Evolutionary conservation across 2,329 filamentous ascomycete species (phyloP), one percentile per base, ranked within the genome.

Genomic region (Hypoxylon sp.): DNA sequence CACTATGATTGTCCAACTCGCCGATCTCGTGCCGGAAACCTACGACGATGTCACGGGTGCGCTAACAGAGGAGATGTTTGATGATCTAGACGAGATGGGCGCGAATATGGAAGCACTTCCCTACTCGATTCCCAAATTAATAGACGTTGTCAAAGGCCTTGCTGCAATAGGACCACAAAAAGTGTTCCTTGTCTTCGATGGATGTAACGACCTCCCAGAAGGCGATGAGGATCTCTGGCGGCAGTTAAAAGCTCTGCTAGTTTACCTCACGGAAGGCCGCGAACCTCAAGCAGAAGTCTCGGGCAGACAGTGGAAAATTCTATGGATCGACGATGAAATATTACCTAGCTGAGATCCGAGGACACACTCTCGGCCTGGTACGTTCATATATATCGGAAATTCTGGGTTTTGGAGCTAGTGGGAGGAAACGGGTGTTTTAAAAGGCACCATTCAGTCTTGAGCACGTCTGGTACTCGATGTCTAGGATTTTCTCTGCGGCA

Each of bases 1-100:
- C 33, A 44, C 36, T 36, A 53, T 53, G 51, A 53, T 53, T 18
- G 16, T 16, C 14, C 51, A 53, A 14, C 51, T 53, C 11, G 30
- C n/a, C 51, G 3, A 32, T 5, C 4, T n/a, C n/a, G 14, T 44
- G 9, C 51, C 51, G n/a, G 11, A 20, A 1, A 44, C 20, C 12
- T 53, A 32, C 51, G 16, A 53, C 16, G 51, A 53, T 22, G 16
- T 14, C 24, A 46, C 51, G 24, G 36, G 26, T 26, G 24, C 12
- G 18, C 51, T 53, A 14, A 44, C 51, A n/a, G 36, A 32, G 22
- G 6, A 22, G 26, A 11, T 3, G 24, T 53, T 53, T 40, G 28
- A 30, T 8, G 30, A 40, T 9, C 26, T 53, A 12, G 12, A 32
- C 6, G 24, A 44, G 26, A 14, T 9, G 4, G n/a, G 24, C 9